These are phyloP conservation scores for Maudiozyma barnettii DNA, from an alignment of 805 yeast species.

Conservation along the genomic window DNA sequence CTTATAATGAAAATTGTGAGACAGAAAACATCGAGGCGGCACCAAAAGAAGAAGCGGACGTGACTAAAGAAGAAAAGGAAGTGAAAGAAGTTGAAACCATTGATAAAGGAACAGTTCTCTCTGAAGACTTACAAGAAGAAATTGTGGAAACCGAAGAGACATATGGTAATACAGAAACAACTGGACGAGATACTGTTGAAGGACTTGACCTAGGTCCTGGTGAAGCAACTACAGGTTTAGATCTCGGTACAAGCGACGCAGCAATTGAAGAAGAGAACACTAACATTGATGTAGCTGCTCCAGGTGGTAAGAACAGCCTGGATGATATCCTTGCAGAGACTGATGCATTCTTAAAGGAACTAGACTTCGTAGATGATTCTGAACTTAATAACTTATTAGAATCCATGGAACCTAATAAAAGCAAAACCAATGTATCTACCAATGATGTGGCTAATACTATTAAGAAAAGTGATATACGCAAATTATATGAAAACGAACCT, in stretches of 20 bases:
- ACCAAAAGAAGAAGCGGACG: not conserved
- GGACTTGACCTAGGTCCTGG: not conserved
- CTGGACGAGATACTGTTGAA: not conserved
- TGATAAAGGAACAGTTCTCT: too few relatives aligned
- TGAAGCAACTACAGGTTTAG: not conserved
- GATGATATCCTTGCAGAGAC: constrained; percentile 22
- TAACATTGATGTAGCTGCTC: not conserved
- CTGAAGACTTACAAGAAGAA: not conserved
- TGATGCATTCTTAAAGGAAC: constrained; percentile 23
- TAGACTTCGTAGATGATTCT: constrained; percentile 20
- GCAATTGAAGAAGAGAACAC: not conserved
- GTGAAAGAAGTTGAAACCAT: not conserved
- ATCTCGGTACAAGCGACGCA: not conserved
- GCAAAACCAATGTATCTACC: not conserved
- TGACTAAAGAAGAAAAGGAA: not conserved
- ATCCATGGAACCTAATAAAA: constrained; percentile 7
- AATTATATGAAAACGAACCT: constrained; percentile 40
- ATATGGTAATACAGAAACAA: not conserved
- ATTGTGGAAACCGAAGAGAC: not conserved
- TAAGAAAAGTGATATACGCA: constrained; percentile 13
- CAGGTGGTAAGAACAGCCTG: constrained; percentile 1
- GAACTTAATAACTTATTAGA: constrained; percentile 12
- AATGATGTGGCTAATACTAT: constrained; percentile 1
- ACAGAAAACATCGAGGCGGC: not conserved
- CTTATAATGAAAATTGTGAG: not conserved